Conservation (phyloP, 2,329 filamentous ascomycete genomes). For the Chaetomium strumarium region DNA sequence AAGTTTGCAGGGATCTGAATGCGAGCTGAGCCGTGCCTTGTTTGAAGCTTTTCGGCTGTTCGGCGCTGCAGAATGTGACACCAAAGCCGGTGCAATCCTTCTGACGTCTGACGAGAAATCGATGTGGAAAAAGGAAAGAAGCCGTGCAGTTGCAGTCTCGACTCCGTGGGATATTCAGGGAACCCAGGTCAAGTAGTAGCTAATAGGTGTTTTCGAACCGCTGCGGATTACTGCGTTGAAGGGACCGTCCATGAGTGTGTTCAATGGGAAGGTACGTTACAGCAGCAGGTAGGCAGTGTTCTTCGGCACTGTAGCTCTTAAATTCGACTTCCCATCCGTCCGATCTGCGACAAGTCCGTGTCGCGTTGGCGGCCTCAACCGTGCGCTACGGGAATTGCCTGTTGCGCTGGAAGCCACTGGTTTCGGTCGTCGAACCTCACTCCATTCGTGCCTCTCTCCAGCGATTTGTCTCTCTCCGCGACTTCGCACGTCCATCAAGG, state of each 20-base stretch:
- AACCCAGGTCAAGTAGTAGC: no score
- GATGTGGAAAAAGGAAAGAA: not conserved
- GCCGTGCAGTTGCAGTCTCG: no score
- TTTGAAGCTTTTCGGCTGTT: constrained; percentile 9
- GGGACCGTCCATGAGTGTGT: no score
- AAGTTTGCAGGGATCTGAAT: not conserved
- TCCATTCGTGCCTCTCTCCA: not conserved
- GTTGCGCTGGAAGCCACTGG: not conserved
- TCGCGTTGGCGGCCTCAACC: not conserved
- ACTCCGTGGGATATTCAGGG: no score
- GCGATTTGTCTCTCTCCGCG: no score
- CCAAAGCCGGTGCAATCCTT: not conserved
- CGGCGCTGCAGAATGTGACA: not conserved
- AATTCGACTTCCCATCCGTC: not conserved
- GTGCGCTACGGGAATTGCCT: not conserved
- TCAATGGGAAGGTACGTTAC: no score
- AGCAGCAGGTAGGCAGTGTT: no score
- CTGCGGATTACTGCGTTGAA: no score
- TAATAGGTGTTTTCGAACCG: no score
- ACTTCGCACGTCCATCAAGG: no score
- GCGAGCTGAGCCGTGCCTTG: constrained; percentile 4
- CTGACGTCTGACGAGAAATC: not conserved
- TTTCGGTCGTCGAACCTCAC: not conserved
- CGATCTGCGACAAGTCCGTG: not conserved
- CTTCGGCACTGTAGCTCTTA: not conserved